Evolutionary conservation across 164 flowering plant genomes (phyloP), one percentile per base, ranked within the genome.

Genomic region (Nelumbo lutea): DNA sequence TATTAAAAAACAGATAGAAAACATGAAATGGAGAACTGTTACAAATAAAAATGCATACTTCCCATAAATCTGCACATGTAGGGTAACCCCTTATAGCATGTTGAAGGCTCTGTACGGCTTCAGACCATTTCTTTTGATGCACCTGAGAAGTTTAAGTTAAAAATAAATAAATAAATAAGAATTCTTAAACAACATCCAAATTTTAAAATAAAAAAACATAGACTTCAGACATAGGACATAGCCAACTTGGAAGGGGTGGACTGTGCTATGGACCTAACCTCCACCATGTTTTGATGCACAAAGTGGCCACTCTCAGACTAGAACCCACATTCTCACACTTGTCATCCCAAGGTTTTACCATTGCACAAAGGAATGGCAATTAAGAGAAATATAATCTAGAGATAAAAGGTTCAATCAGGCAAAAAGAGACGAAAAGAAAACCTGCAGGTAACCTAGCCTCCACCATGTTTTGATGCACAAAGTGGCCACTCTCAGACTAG

Each of bases 31-130:
- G 56, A 47, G 15, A 43, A 7, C 6, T 7, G 11, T 10, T 41
- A 27, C n/a, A 48, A 70, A 48, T 40, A 79, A 63, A 8, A 59
- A 56, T 14, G 72, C 82, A 51, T 73, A 92, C 98, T 83, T 96
- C 96, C 99, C 99, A 93, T 68, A 91, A 70, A 76, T 90, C 90
- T 72, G 90, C 83, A 77, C 84, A 83, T 14, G 84, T 77, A 44
- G 96, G 98, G 83, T 79, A 88, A 53, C 96, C 99, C 67, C 96
- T 81, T 66, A 96, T 93, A 70, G 97, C 98, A 76, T 93, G 90
- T 70, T 96, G 98, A 75, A 96, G 91, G 72, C 87, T 85, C 61
- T 79, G 98, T 42, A 90, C 91, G 57, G 99, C 96, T 72, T 89
- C 96, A 55, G 93, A 73, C 91, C 95, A 96, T 74, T 83, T 89